A percentile compares a stretch with the other conserved stretches of the same genome.
phyloP scores from a whole-genome alignment of 2,329 filamentous ascomycete species.

The Tolypocladium paradoxum region DNA sequence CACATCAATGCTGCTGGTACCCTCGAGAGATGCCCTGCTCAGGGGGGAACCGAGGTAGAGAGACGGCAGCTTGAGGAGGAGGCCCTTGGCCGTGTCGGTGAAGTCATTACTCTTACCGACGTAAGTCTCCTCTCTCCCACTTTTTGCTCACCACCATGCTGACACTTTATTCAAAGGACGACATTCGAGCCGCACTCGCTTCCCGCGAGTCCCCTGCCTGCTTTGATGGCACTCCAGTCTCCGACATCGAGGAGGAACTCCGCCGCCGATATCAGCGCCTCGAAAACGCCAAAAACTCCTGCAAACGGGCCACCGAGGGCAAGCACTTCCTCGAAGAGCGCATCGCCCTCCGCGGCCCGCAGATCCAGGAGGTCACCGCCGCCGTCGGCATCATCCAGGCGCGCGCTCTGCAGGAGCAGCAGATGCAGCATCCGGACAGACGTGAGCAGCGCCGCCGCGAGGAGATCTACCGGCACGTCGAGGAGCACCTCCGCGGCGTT shows the following conservation, averaged over 20 bases:
- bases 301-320: conserved; percentile 1
- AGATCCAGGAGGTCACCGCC: conserved; percentile 5
- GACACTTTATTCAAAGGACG: conserved; percentile 2
- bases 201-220: conserved; percentile 6
- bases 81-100: not conserved
- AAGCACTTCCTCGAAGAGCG: not conserved
- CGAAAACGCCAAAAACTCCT: not conserved
- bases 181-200: conserved; percentile 11
- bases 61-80: no score
- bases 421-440: not conserved
- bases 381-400: not conserved
- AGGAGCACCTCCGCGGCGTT: conserved; percentile 11
- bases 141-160: not conserved
- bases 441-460: conserved; percentile 3
- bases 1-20: no score
- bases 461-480: conserved; percentile 15
- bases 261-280: conserved; percentile 10
- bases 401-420: conserved; percentile 2
- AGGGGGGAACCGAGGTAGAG: no score
- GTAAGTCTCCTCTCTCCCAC: conserved; percentile 2
- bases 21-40: no score
- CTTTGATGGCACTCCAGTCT: conserved; percentile 10
- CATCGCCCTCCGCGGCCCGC: conserved; percentile 6
- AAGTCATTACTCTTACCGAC: conserved; percentile 6
- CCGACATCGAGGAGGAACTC: conserved; percentile 8